Evolutionary conservation across 2,329 filamentous ascomycete genomes (phyloP), one percentile per base, ranked within the genome.

Genomic region (Colletotrichum scovillei): DNA sequence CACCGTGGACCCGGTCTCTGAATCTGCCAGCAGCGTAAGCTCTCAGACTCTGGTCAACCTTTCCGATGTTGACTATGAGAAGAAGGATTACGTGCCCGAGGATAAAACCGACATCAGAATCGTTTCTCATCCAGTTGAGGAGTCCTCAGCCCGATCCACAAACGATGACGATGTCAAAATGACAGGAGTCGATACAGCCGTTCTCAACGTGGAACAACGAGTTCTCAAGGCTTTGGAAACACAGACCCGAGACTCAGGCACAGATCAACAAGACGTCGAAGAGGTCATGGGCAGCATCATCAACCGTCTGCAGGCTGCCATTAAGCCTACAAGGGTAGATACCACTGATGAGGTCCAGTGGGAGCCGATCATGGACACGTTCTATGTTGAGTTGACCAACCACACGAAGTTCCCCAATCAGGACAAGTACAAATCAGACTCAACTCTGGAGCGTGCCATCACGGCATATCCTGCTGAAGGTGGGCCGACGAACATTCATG

Each of bases 211-310:
- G 14, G 86, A 89, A 26, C 80, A 87, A 62, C 85, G 85, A 66
- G 85, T 89, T 11, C 82, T 81, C 58, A 84, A 78, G 68, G 87
- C 82, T 5, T 83, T 85, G 30, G 87, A 85, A 77, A 84, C 83
- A 77, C 85, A 84, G 79, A 84, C 84, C 67, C 75, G 85, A 78
- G 84, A 83, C 38, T 86, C 86, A 11, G 88, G 88, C 3, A 90
- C 88, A 0, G 87, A 94, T 42, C 97, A 99, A 79, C 95, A 99
- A 83, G 97, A 99, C 82, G 96, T 98, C 5, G 95, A 95, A 14
- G 97, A 99, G 82, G 96, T 98, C 58, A 95, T 98, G 85, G 95
- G 95, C 72, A 97, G 96, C 78, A 94, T 98, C 30, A 90, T 98
- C 72, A 95, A 96, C 79, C 93, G 97, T 63, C 87, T 98, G n/a